A percentile compares a stretch with the other conserved stretches of the same genome.
These are phyloP conservation scores for Quillaja saponaria DNA, from an alignment of 306 rosid genomes.

Conservation along the genomic window DNA sequence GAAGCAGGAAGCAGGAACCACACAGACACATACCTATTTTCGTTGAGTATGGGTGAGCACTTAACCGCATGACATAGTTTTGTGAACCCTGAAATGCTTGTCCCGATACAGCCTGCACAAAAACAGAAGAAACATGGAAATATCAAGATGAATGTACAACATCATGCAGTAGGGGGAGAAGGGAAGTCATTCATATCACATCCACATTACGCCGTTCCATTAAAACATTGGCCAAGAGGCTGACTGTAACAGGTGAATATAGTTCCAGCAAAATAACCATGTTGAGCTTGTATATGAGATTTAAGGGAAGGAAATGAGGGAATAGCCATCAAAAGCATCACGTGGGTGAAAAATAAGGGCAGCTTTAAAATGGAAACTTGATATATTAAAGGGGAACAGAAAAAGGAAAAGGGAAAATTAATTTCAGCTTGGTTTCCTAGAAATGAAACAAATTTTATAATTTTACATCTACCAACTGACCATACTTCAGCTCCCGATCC, in stretches of 20 bases:
- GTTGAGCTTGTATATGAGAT: neutral
- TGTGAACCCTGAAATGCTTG: constrained; percentile 63
- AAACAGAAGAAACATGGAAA: constrained; percentile 20
- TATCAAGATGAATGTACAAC: constrained; percentile 13
- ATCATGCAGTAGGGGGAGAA: constrained; percentile 10
- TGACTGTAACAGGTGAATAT: neutral
- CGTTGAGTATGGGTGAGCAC: constrained; percentile 67
- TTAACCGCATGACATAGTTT: constrained; percentile 51
- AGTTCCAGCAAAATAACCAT: neutral
- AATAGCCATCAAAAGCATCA: neutral
- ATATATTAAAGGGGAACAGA: no score
- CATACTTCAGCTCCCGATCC: neutral
- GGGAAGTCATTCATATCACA: neutral
- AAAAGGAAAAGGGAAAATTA: neutral
- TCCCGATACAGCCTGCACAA: constrained; percentile 69
- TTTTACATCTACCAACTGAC: no score
- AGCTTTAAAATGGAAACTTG: neutral
- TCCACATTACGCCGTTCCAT: constrained; percentile 8
- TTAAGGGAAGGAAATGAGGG: constrained; percentile 1
- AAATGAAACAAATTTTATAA: neutral
- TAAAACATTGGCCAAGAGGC: constrained; percentile 5
- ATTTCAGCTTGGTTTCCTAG: neutral
- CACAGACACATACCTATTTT: constrained; percentile 44
- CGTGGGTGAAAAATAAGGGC: neutral
- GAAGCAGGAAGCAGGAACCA: no score